Conservation (phyloP, 139 green algal genomes). For the Chlamydomonas eustigma region DNA sequence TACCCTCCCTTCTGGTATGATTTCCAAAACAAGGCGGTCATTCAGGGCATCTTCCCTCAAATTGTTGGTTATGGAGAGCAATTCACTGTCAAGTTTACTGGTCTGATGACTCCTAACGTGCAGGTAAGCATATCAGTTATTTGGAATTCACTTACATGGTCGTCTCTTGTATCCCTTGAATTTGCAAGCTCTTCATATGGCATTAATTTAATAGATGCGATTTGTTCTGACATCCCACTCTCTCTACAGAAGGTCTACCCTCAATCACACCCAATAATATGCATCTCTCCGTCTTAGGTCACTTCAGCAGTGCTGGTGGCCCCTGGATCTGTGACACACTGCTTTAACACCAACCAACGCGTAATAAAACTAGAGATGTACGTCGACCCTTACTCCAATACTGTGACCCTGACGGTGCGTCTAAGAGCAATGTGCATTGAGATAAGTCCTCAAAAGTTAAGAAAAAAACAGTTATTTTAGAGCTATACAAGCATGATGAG, state of each 20-base stretch:
- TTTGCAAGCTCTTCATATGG: no score
- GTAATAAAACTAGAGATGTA: conserved; percentile 23
- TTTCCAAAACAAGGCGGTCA: conserved; percentile 18
- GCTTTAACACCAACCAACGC: conserved; percentile 40
- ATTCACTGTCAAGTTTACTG: conserved; percentile 11
- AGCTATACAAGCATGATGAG: no score
- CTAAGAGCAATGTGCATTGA: no score
- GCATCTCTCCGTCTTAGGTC: background rate
- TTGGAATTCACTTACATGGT: no score
- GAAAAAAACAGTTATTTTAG: no score
- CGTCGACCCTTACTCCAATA: background rate
- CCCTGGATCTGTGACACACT: conserved; percentile 31
- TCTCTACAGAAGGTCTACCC: no score
- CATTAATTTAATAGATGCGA: no score
- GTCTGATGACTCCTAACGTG: background rate
- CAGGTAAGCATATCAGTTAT: background rate
- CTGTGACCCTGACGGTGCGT: background rate
- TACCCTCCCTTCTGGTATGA: conserved; percentile 33
- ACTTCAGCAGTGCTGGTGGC: conserved; percentile 26
- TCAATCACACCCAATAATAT: no score
- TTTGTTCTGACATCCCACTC: no score
- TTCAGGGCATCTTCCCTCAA: background rate
- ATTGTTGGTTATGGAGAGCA: background rate
- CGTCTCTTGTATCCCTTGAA: no score
- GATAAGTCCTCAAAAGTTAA: no score